Evolutionary conservation across 1,284 basidiomycete species (phyloP).

Genomic region (Microbotryum scabiosae): DNA sequence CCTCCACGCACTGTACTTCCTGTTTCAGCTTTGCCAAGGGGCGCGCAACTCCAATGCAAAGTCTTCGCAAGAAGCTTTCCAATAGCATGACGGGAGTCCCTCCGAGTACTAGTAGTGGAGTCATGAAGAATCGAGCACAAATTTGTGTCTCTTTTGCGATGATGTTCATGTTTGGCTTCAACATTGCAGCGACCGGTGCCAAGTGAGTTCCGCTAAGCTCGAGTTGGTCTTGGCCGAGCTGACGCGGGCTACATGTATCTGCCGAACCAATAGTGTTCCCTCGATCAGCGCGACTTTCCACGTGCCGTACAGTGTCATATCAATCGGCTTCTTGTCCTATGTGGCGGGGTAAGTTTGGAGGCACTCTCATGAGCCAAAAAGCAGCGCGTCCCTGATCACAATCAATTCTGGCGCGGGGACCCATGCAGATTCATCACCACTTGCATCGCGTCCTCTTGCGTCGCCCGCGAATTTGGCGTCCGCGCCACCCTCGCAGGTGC

Average conservation of each 20-base stretch:
- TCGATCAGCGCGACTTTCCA: conserved; percentile 22
- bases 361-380: no score
- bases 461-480: conserved; percentile 24
- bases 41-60: no score
- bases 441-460: conserved; percentile 13
- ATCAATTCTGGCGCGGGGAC: not conserved
- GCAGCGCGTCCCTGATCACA: not conserved
- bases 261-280: not conserved
- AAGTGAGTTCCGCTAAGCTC: not conserved
- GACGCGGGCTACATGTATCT: no score
- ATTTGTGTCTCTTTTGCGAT: conserved; percentile 19
- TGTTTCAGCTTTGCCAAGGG: no score
- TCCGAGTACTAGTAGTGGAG: no score
- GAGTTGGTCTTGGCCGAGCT: not conserved
- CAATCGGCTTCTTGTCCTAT: conserved; percentile 20
- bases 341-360: conserved; percentile 1
- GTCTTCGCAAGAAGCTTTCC: no score
- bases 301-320: conserved; percentile 23
- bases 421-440: conserved; percentile 18
- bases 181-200: conserved; percentile 23
- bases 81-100: no score
- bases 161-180: conserved; percentile 14
- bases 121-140: conserved; percentile 8
- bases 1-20: no score
- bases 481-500: conserved; percentile 1